Evolutionary conservation across 352 stramenopile species (phyloP), one percentile per base, ranked within the genome.

Genomic region (Globisporangium carolinianum): DNA sequence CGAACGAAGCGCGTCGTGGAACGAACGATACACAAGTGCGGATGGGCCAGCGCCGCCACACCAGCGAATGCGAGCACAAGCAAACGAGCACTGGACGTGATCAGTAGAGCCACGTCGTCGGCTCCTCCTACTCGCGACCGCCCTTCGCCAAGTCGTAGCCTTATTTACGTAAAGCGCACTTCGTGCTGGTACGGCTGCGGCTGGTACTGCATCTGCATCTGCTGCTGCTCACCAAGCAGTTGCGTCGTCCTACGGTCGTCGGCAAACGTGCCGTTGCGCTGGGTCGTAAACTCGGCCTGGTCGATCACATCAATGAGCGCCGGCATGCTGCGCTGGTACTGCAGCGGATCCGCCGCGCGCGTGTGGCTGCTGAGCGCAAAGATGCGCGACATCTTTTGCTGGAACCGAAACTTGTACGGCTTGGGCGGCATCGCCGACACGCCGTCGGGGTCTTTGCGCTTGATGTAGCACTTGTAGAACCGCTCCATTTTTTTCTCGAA

Each of bases 321-420:
- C 32, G 83, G 83, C 52, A 89, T 74, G 57, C 76, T 89, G 47
- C 86, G 78, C 52, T 91, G 76, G 68, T 86, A 91, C 10, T 74
- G 76, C 12, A 77, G 79, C 36, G 77, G 71, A 58, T 93, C 86
- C 0, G 71, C 68, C 0, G 71, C 68, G 24, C 83, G 80, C 39
- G 64, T 76, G 59, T 89, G 77, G 39, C 64, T 86, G 45, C 70
- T 79, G 42, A 95, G 65, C 15, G 79, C 83, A 53, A 95, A 95
- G 55, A 95, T 91, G 56, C 86, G 83, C 32, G 79, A 92, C 86
- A 94, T 94, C 49, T 92, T 92, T 60, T 95, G 83, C 70, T 95
- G 86, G 65, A 97, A 97, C 3, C 88, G 87, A 63, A 94, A 90
- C 68, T 92, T 94, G 67, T 97, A 97, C 36, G 84, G 83, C 69